Evolutionary conservation across 257 asterid species (phyloP).

Genomic region (Orobanche coerulescens): DNA sequence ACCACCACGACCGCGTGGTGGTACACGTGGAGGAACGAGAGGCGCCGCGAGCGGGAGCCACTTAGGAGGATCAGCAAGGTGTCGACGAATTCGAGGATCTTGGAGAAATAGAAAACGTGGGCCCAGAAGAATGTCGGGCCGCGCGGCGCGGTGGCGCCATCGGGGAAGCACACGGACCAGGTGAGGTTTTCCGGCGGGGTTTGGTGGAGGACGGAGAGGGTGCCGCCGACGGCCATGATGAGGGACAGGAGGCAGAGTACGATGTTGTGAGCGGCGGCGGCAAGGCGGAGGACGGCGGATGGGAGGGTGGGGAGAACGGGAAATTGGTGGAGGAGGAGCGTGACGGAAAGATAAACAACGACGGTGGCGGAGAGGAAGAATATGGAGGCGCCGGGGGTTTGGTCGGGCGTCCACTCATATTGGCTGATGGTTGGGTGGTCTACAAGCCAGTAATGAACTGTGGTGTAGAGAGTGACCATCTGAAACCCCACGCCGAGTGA

Average conservation of each 20-base stretch:
- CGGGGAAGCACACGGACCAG: constrained; percentile 59
- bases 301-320: constrained; percentile 34
- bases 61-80: constrained; percentile 48
- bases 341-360: constrained; percentile 37
- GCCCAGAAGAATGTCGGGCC: constrained; percentile 71
- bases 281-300: constrained; percentile 36
- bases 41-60: constrained; percentile 41
- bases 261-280: constrained; percentile 48
- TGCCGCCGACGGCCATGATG: constrained; percentile 52
- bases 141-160: constrained; percentile 19
- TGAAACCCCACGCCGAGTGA: no score
- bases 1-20: constrained; percentile 55
- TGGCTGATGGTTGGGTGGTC: constrained; percentile 44
- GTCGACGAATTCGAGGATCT: constrained; percentile 55
- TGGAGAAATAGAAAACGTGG: constrained; percentile 55
- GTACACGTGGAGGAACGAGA: constrained; percentile 78
- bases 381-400: constrained; percentile 40
- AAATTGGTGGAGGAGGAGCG: constrained; percentile 36
- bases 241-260: constrained; percentile 48
- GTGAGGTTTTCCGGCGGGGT: constrained; percentile 34
- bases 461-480: constrained; percentile 20
- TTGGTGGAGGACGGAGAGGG: constrained; percentile 47
- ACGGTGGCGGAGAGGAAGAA: constrained; percentile 37
- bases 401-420: constrained; percentile 43
- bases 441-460: constrained; percentile 42